Evolutionary conservation across 2,329 filamentous ascomycete genomes (phyloP), one percentile per base, ranked within the genome.

Genomic region (Apiospora malaysiana): DNA sequence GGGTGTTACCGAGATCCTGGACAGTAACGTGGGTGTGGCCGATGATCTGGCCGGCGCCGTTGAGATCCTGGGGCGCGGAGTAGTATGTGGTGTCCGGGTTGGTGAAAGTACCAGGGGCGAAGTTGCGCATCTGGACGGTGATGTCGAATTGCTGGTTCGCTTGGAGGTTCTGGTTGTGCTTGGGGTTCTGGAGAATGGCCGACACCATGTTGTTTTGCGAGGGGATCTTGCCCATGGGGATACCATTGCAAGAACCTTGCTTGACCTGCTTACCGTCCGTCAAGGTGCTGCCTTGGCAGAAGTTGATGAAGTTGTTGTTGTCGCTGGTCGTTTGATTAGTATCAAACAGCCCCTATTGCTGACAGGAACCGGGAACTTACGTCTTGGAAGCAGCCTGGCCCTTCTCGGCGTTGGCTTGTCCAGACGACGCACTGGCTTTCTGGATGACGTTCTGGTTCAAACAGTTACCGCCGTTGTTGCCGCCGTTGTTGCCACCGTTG

Each of bases 201-300:
- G 89, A 89, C 68, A 90, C 85, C 89, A 91, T 90, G 68, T 85
- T 85, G 74, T 79, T 78, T 63, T 79, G 79, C n/a, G 84, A 77
- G 5, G 89, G 89, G 65, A 91, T 90, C 70, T 88, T 84, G 71
- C 89, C 89, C 88, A 90, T 90, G 66, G 83, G 86, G 74, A 90
- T 85, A 77, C 87, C 87, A 78, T 92, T 92, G 82, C 90, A 92
- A 46, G 90, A 92, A 25, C 90, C 90, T 5, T 75, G 79, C 71
- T 82, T 83, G 68, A 86, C 82, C 78, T 92, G 90, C 40, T 86
- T 80, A 76, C 90, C 90, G 76, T 92, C 89, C 73, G 90, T 91
- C 66, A 90, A 78, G 0, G 82, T 86, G 77, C 85, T 75, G 65
- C 86, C 87, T 5, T 79, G 72, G 77, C 88, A 90, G 78, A 90